phyloP scores from a whole-genome alignment of 164 flowering plant genomes.

The Akebia trifoliata region DNA sequence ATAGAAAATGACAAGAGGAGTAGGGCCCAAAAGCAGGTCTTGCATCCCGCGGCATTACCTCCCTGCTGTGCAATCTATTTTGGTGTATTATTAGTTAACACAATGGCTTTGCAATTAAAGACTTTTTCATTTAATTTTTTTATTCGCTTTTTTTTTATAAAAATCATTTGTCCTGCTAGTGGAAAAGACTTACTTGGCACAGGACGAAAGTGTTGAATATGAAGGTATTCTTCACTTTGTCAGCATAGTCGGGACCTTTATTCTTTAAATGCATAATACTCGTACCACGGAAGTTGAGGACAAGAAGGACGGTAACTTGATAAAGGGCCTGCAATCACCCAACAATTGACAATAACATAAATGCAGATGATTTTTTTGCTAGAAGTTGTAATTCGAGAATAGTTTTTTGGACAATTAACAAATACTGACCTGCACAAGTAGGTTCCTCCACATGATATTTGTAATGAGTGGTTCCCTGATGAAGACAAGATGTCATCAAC shows the following conservation, averaged over 20 bases:
- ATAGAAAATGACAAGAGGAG: too few species aligned
- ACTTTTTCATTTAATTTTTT: neutral
- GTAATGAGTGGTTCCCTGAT: constrained; percentile 89
- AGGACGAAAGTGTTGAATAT: constrained; percentile 90
- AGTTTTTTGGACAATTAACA: too few species aligned
- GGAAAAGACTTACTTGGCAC: constrained; percentile 58
- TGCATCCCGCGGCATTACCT: too few species aligned
- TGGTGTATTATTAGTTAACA: too few species aligned
- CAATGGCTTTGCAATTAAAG: too few species aligned
- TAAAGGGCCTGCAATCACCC: constrained; percentile 62
- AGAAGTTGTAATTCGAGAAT: too few species aligned
- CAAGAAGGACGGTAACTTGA: constrained; percentile 83
- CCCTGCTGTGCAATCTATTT: too few species aligned
- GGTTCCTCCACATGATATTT: constrained; percentile 96
- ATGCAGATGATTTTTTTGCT: too few species aligned
- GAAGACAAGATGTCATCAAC: constrained; percentile 6
- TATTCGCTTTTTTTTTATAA: neutral
- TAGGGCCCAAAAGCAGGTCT: too few species aligned
- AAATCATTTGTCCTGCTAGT: too few species aligned
- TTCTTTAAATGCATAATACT: constrained; percentile 38
- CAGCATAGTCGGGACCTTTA: constrained; percentile 29
- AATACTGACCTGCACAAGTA: constrained; percentile 77
- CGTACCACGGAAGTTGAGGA: constrained; percentile 64
- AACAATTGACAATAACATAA: neutral
- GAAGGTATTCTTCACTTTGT: constrained; percentile 67